Conservation (phyloP, 495 filamentous ascomycete genomes). For the Astrocystis sublimbata region DNA sequence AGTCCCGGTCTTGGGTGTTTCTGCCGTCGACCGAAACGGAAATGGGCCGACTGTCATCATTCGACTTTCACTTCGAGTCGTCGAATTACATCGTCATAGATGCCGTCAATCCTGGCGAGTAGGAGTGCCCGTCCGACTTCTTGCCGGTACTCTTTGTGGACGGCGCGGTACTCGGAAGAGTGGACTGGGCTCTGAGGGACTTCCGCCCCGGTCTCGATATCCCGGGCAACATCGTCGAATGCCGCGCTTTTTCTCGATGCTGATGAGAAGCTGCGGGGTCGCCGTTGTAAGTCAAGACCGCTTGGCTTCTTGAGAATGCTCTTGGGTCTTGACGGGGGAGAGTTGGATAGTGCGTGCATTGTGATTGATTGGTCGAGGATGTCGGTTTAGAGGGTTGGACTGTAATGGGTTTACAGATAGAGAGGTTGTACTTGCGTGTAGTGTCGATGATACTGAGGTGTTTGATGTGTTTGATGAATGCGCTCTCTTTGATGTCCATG, state of each 20-base stretch:
- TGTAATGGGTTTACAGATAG: background rate
- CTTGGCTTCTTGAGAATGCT: slow-evolving; percentile 22
- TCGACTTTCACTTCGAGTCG: slow-evolving; percentile 20
- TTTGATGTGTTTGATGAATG: background rate
- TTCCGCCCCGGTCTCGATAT: slow-evolving; percentile 19
- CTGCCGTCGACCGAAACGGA: background rate
- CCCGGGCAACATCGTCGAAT: slow-evolving; percentile 21
- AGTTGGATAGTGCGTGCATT: slow-evolving; percentile 19
- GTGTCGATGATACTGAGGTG: background rate
- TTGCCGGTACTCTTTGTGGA: slow-evolving; percentile 21
- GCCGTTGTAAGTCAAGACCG: slow-evolving; percentile 11
- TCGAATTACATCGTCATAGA: slow-evolving; percentile 21
- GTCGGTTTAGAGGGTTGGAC: background rate
- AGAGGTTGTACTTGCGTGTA: background rate
- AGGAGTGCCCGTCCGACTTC: slow-evolving; percentile 20
- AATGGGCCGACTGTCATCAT: background rate
- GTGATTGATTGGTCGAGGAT: background rate
- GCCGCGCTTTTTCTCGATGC: slow-evolving; percentile 20
- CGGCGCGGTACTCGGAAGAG: slow-evolving; percentile 20
- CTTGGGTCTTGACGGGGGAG: slow-evolving; percentile 15
- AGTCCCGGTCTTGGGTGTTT: background rate
- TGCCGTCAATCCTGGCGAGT: slow-evolving; percentile 19
- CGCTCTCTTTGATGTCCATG: background rate
- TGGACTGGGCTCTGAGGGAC: slow-evolving; percentile 20
- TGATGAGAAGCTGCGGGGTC: slow-evolving; percentile 18